These are phyloP conservation scores for Ceratobasidium sp. DNA, from an alignment of 1,284 basidiomycete species.

Conservation along the genomic window DNA sequence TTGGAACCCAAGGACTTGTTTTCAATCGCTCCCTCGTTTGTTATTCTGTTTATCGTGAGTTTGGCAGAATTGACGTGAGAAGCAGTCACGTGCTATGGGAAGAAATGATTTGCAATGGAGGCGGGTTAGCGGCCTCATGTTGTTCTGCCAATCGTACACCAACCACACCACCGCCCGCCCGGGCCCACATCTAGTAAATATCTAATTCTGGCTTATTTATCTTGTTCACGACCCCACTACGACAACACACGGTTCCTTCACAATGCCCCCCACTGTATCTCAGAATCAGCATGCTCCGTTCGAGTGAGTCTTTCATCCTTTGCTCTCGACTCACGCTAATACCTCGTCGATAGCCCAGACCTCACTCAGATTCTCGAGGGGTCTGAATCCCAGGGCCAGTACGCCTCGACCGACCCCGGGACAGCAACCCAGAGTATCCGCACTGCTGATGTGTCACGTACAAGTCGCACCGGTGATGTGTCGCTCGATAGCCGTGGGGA, in stretches of 20 bases:
- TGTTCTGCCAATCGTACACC: not conserved
- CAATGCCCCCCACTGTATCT: conserved; percentile 13
- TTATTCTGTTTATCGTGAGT: conserved; percentile 7
- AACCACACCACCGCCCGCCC: not conserved
- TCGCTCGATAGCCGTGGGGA: not conserved
- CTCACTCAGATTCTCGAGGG: conserved; percentile 9
- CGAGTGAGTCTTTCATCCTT: conserved; percentile 1
- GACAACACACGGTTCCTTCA: conserved; percentile 5
- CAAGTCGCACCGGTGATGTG: not conserved
- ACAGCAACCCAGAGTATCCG: conserved; percentile 6
- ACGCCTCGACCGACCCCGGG: conserved; percentile 4
- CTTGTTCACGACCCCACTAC: not conserved
- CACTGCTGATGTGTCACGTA: not conserved
- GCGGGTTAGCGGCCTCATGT: conserved; percentile 26
- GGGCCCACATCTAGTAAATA: conserved; percentile 5
- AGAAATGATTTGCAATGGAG: conserved; percentile 7
- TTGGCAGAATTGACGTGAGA: conserved; percentile 17
- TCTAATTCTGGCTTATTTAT: conserved; percentile 19
- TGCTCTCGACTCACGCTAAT: not conserved
- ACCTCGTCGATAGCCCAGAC: not conserved
- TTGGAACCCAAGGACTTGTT: too few species aligned
- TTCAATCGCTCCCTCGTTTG: not conserved
- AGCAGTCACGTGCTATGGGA: not conserved
- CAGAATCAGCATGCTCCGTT: conserved; percentile 19
- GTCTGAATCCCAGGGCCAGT: not conserved